Percentiles rank a stretch among this genome's conserved stretches.
phyloP scores from a whole-genome alignment of 352 stramenopile species.

The Pythium biforme region DNA sequence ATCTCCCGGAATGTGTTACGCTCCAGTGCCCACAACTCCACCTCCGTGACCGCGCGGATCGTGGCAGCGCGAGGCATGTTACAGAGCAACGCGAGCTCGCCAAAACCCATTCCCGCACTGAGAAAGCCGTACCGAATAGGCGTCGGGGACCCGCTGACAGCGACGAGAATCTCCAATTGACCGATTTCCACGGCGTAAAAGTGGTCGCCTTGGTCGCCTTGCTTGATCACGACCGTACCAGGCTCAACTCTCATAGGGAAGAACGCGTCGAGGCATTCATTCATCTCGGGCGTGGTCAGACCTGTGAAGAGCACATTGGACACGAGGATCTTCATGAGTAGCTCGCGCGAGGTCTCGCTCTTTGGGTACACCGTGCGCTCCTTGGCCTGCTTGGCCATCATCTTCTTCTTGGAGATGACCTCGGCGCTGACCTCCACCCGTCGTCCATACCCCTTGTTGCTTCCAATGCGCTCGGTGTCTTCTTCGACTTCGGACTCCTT shows the following conservation, averaged over 20 bases:
- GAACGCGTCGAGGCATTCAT: slow-evolving; percentile 75
- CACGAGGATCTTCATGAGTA: slow-evolving; percentile 63
- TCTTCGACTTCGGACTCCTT: slow-evolving; percentile 13
- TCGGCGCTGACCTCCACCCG: slow-evolving; percentile 78
- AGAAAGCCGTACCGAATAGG: slow-evolving; percentile 74
- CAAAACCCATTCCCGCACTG: slow-evolving; percentile 82
- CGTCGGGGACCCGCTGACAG: slow-evolving; percentile 41
- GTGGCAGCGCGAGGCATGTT: slow-evolving; percentile 95
- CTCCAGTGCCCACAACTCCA: slow-evolving; percentile 70
- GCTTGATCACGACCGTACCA: slow-evolving; percentile 54
- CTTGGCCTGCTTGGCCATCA: slow-evolving; percentile 38
- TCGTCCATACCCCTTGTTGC: slow-evolving; percentile 29
- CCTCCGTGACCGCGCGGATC: slow-evolving; percentile 65
- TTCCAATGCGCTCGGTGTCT: slow-evolving; percentile 4
- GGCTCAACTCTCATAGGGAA: slow-evolving; percentile 48
- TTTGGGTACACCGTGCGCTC: slow-evolving; percentile 67
- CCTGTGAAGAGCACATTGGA: slow-evolving; percentile 78
- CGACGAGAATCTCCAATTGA: slow-evolving; percentile 70
- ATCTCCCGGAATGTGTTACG: slow-evolving; percentile 77
- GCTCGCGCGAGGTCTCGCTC: slow-evolving; percentile 45
- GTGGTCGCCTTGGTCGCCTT: slow-evolving; percentile 74
- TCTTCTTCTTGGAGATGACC: slow-evolving; percentile 71
- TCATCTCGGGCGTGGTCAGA: slow-evolving; percentile 48
- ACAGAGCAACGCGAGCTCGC: slow-evolving; percentile 96
- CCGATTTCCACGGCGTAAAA: slow-evolving; percentile 72